These are phyloP conservation scores for Trametes gibbosa DNA, from an alignment of 768 basidiomycete genomes.

Conservation along the genomic window DNA sequence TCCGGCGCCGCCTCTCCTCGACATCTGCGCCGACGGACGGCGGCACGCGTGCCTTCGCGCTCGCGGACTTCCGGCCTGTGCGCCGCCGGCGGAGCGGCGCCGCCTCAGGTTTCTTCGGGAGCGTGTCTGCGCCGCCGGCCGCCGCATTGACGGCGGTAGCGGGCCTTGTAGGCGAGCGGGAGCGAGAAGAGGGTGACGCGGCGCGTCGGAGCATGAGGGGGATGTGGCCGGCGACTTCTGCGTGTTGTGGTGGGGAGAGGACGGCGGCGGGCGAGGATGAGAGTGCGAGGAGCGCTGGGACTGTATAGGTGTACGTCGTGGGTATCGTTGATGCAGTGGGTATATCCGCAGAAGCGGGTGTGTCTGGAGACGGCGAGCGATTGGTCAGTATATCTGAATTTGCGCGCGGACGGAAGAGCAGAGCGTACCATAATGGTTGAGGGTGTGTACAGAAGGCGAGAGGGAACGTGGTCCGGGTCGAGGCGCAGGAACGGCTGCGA, in stretches of 20 bases:
- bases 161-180: constrained; percentile 3
- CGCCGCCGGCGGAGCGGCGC: constrained; percentile 16
- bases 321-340: constrained; percentile 22
- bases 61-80: constrained; percentile 13
- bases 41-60: constrained; percentile 12
- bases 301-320: constrained; percentile 18
- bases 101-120: not conserved
- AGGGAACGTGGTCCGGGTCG: not conserved
- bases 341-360: constrained; percentile 17
- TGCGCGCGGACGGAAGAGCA: not conserved
- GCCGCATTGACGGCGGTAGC: not conserved
- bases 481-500: not conserved
- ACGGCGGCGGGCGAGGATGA: constrained; percentile 15
- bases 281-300: constrained; percentile 23
- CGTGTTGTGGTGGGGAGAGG: constrained; percentile 20
- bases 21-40: constrained; percentile 10
- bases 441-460: not conserved
- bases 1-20: constrained; percentile 17
- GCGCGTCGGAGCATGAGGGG: constrained; percentile 13
- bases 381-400: not conserved
- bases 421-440: not conserved
- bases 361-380: not conserved
- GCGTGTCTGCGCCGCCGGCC: not conserved
- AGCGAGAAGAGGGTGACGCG: not conserved
- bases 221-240: constrained; percentile 13